Evolutionary conservation across 2,329 filamentous ascomycete genomes (phyloP), one percentile per base, ranked within the genome.

Genomic region (Aplosporella prunicola): DNA sequence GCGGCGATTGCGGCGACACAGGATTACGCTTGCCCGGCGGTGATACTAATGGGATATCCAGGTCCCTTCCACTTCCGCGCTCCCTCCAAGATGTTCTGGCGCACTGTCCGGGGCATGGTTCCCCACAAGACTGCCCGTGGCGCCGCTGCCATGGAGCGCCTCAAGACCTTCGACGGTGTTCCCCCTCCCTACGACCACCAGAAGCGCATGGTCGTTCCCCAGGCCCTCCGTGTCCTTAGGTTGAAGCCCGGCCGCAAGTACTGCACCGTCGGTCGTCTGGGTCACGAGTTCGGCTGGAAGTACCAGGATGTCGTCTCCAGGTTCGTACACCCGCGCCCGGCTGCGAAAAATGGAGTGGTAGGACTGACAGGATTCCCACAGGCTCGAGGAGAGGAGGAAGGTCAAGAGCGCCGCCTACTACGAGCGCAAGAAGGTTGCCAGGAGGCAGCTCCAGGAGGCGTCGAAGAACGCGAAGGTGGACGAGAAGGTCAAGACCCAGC

Each of bases 21-120:
- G n/a, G n/a, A n/a, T n/a, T n/a, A 28, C 18, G 40, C 15, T 20
- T 13, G 20, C 13, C 20, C 13, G 23, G 11, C 7, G 23, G 36
- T 23, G 23, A 24, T 40, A 43, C 39, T 41, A 51, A 66, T 32
- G 36, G 41, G 41, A 47, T 37, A 48, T 36, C 44, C 59, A 87
- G 82, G 89, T 76, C 91, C 91, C 70, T 98, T 96, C 87, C 91
- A 98, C 75, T 96, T 95, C 87, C 91, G 91, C 67, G 87, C 89
- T 58, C 91, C 91, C 50, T 93, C 88, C 61, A 84, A 93, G 72
- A 95, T 98, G 77, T 94, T 98, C 82, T 98, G 95, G 84, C 94
- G 95, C 83, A 87, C 91, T 66, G 86, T 98, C 72, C 89, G 91
- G 69, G 91, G 91, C 69, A 98, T 98, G 91, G 93, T 98, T 56